A percentile compares a stretch with the other conserved stretches of the same genome.
Conservation (phyloP, 1,284 basidiomycete genomes). For the Sparassis latifolia region DNA sequence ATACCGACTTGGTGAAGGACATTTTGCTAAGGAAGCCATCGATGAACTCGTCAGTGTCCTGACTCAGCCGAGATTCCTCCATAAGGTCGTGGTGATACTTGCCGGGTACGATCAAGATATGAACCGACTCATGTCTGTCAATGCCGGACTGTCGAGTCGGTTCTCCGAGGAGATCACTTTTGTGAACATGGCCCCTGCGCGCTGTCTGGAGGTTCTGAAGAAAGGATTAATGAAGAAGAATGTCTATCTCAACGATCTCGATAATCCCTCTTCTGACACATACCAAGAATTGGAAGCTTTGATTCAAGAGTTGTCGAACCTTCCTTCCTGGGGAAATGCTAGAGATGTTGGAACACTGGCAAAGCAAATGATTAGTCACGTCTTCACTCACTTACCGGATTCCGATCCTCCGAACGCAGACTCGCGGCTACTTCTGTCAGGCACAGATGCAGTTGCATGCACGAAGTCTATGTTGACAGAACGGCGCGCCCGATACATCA, state of each 20-base stretch:
- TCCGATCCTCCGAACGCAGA: neutral
- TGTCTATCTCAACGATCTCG: slow-evolving; percentile 32
- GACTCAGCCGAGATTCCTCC: slow-evolving; percentile 47
- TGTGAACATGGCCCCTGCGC: slow-evolving; percentile 40
- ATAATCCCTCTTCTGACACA: slow-evolving; percentile 23
- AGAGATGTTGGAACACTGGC: slow-evolving; percentile 40
- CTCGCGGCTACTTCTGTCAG: neutral
- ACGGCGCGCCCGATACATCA: too few relatives aligned
- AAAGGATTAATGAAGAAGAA: slow-evolving; percentile 38
- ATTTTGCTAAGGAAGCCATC: slow-evolving; percentile 59
- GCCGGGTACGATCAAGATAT: slow-evolving; percentile 66
- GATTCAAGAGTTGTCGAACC: slow-evolving; percentile 33
- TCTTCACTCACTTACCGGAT: slow-evolving; percentile 14
- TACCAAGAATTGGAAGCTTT: slow-evolving; percentile 31
- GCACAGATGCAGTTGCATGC: neutral
- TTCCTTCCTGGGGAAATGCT: slow-evolving; percentile 58
- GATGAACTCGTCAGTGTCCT: slow-evolving; percentile 59
- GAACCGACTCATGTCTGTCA: slow-evolving; percentile 49
- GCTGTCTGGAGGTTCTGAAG: slow-evolving; percentile 45
- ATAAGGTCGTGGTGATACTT: slow-evolving; percentile 57
- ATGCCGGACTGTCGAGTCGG: slow-evolving; percentile 58
- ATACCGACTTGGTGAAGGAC: slow-evolving; percentile 50
- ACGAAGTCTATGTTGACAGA: too few relatives aligned
- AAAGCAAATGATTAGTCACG: slow-evolving; percentile 36
- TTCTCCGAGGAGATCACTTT: slow-evolving; percentile 58